Conservation (phyloP, 75 land plant species). For the Ceratopteris richardii region DNA sequence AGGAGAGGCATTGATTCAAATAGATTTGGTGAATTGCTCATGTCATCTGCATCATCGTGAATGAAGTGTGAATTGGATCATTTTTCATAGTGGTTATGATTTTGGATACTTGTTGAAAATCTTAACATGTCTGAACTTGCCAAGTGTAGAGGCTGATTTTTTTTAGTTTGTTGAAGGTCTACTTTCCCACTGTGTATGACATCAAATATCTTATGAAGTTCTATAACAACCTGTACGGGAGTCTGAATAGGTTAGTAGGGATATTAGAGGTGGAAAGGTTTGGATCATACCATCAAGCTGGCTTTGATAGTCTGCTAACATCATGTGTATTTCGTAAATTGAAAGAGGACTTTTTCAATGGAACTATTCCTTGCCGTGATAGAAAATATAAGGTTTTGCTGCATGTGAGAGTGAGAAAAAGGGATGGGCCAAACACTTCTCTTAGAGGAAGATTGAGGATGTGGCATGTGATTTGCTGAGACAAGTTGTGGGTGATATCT, state of each 20-base stretch:
- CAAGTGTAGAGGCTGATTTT: constrained; percentile 31
- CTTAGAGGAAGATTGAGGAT: too few species aligned
- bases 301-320: constrained; percentile 57
- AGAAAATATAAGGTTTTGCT: too few species aligned
- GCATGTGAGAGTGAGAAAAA: too few species aligned
- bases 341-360: constrained; percentile 40
- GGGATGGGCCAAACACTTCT: too few species aligned
- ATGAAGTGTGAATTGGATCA: constrained; percentile 52
- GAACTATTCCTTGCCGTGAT: too few species aligned
- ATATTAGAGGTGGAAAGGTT: too few species aligned
- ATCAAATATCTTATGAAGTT: constrained; percentile 55
- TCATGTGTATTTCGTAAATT: constrained; percentile 42
- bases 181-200: constrained; percentile 50
- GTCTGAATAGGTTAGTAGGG: too few species aligned
- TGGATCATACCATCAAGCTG: constrained; percentile 53
- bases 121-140: constrained; percentile 42
- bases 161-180: constrained; percentile 34
- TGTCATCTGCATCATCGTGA: constrained; percentile 61
- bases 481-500: too few species aligned
- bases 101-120: constrained; percentile 54
- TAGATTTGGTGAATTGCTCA: constrained; percentile 45
- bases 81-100: constrained; percentile 59
- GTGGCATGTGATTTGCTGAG: too few species aligned
- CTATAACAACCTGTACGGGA: constrained; percentile 38
- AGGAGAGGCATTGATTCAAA: constrained; percentile 33